These are phyloP conservation scores for Tetrapisispora fleetii DNA, from an alignment of 805 yeast species.

Conservation along the genomic window DNA sequence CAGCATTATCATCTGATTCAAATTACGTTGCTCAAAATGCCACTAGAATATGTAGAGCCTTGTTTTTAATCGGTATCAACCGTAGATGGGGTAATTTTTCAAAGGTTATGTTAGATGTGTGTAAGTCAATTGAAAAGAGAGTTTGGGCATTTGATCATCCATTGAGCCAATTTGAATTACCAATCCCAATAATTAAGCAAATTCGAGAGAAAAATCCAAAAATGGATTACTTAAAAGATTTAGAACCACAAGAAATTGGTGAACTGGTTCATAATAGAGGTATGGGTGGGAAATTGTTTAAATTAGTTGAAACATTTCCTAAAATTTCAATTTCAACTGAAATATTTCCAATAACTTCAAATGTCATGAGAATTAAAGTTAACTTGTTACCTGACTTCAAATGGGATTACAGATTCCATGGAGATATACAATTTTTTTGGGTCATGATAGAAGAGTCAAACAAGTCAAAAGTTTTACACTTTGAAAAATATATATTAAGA, in stretches of 20 bases:
- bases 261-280: conserved; percentile 77
- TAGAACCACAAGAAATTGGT: conserved; percentile 71
- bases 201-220: conserved; percentile 55
- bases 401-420: conserved; percentile 81
- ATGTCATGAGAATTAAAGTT: conserved; percentile 75
- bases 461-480: conserved; percentile 62
- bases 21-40: conserved; percentile 94
- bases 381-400: conserved; percentile 62
- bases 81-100: conserved; percentile 86
- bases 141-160: conserved; percentile 92
- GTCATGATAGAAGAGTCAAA: conserved; percentile 82
- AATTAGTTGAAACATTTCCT: conserved; percentile 65
- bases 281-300: conserved; percentile 56
- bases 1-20: conserved; percentile 77
- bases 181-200: conserved; percentile 51
- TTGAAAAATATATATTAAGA: conserved; percentile 66
- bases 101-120: conserved; percentile 62
- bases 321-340: conserved; percentile 64
- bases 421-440: conserved; percentile 84
- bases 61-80: conserved; percentile 76
- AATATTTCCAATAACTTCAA: conserved; percentile 78
- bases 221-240: conserved; percentile 63
- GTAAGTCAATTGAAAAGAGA: conserved; percentile 77
- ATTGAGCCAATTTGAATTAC: conserved; percentile 73
- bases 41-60: conserved; percentile 84